A percentile compares a stretch with the other conserved stretches of the same genome.
Evolutionary conservation across 352 stramenopile species (phyloP).

Genomic region (Phytophthora hibernalis): DNA sequence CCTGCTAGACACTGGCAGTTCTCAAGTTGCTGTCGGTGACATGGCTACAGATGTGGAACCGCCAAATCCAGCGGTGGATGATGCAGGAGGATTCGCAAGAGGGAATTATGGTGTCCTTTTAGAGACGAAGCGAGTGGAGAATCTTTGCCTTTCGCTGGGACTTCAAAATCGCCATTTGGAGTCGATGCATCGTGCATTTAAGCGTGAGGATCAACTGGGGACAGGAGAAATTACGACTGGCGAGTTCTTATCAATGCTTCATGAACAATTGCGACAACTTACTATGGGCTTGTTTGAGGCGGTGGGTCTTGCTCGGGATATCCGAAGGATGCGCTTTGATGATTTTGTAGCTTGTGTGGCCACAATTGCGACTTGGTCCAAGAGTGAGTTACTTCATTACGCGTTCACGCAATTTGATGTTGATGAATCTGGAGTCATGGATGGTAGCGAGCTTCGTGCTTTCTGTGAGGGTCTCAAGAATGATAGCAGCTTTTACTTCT

Average conservation of each 20-base stretch:
- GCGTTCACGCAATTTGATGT: conserved; percentile 76
- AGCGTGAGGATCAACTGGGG: conserved; percentile 51
- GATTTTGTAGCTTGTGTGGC: conserved; percentile 67
- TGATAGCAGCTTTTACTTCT: conserved; percentile 69
- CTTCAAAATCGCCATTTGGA: conserved; percentile 54
- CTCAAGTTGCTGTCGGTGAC: conserved; percentile 7
- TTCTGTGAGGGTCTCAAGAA: conserved; percentile 70
- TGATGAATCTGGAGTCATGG: conserved; percentile 71
- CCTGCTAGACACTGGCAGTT: conserved; percentile 14
- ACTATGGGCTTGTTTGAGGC: conserved; percentile 61
- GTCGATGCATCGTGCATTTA: conserved; percentile 46
- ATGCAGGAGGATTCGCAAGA: conserved; percentile 37
- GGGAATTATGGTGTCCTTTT: conserved; percentile 60
- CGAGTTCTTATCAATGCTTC: conserved; percentile 66
- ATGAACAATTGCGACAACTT: conserved; percentile 64
- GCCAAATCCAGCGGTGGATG: not conserved
- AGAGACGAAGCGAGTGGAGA: conserved; percentile 55
- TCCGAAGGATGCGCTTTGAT: conserved; percentile 58
- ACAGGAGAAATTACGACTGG: conserved; percentile 61
- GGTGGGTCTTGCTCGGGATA: conserved; percentile 38
- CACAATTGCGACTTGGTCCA: conserved; percentile 57
- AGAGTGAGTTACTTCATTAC: conserved; percentile 63
- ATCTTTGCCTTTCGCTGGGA: conserved; percentile 57
- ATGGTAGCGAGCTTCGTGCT: conserved; percentile 52
- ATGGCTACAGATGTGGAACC: not conserved